Base-by-base conservation (phyloP, 129 eudicot genomes). In the Flaveria bidentis region DNA sequence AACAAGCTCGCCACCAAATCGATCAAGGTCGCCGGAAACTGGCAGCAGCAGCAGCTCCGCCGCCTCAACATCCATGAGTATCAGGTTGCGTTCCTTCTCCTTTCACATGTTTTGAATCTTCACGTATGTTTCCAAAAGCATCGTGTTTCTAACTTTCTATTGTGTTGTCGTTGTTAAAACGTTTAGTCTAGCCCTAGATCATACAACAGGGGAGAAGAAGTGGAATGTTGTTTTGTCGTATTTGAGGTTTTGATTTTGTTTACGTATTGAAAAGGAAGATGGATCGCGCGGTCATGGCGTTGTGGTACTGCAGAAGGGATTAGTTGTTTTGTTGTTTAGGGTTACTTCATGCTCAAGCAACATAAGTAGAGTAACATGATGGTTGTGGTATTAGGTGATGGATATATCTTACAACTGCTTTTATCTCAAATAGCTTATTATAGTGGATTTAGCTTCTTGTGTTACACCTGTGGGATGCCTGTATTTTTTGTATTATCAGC, bases 21-120 rank as follows among this genome's bases (percentile, higher is more conserved):
- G n/a, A 87, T 94, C 73, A 82, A 85, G 39, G 80, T 91, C 80
- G 97, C 96, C 83, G 97, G 99, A 58, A 89, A 84, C 85, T 94
- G 97, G 97, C 99, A 94, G 69, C 96, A 87, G 51, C 96, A 94
- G 69, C 99, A 94, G 90, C 90, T 94, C 82, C 99, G 99, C 64
- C 97, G 93, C 66, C 97, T 94, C 89, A 94, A 94, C 84, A 91
- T 94, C 82, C 99, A 94, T 69, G 99, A 94, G 79, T 94, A 91
- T 82, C 99, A 94, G 99, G 99, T 93, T 42, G 4, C 57, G 23
- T n/a, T 47, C 18, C 22, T 67, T n/a, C 26, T 10, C 68, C 41
- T 50, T 16, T 71, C 76, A 28, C 67, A 18, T 49, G 7, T 14
- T 46, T 55, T 18, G 10, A 30, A 20, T 18, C 70, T 60, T 28